phyloP scores from a whole-genome alignment of 345 rosid species.

The Hypericum androsaemum region DNA sequence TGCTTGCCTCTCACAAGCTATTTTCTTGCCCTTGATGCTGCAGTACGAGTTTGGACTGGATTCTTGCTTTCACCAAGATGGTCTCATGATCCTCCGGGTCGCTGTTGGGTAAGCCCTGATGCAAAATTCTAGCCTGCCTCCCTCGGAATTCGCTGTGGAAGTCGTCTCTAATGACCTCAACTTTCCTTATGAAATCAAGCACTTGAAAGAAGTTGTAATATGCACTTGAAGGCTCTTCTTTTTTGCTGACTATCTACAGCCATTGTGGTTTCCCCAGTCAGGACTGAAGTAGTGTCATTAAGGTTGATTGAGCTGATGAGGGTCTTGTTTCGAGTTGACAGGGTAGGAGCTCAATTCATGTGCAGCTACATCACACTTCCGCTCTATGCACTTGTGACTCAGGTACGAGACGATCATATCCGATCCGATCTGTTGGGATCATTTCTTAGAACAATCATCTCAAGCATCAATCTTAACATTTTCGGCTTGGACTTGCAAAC shows the following conservation, averaged over 20 bases:
- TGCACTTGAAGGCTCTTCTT: too few species aligned
- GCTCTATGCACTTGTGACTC: constrained; percentile 95
- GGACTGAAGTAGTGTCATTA: too few species aligned
- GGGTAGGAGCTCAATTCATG: constrained; percentile 64
- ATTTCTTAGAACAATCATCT: background rate
- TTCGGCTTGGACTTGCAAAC: background rate
- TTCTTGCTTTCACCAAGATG: constrained; percentile 65
- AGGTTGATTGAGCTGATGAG: too few species aligned
- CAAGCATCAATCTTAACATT: background rate
- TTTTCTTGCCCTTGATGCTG: constrained; percentile 10
- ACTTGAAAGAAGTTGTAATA: too few species aligned
- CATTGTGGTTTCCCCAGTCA: too few species aligned
- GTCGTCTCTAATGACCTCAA: too few species aligned
- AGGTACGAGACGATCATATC: constrained; percentile 30
- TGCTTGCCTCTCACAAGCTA: background rate
- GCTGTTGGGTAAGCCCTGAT: constrained; percentile 50
- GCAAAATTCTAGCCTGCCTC: too few species aligned
- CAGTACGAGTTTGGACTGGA: constrained; percentile 89
- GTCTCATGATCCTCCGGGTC: constrained; percentile 35
- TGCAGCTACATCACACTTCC: constrained; percentile 95
- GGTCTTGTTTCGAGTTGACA: constrained; percentile 13
- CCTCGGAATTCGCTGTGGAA: too few species aligned
- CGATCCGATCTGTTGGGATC: background rate
- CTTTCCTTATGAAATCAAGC: too few species aligned
- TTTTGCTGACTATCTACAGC: too few species aligned